Conservation (phyloP, 2,329 filamentous ascomycete species). For the Xylaria sp. region DNA sequence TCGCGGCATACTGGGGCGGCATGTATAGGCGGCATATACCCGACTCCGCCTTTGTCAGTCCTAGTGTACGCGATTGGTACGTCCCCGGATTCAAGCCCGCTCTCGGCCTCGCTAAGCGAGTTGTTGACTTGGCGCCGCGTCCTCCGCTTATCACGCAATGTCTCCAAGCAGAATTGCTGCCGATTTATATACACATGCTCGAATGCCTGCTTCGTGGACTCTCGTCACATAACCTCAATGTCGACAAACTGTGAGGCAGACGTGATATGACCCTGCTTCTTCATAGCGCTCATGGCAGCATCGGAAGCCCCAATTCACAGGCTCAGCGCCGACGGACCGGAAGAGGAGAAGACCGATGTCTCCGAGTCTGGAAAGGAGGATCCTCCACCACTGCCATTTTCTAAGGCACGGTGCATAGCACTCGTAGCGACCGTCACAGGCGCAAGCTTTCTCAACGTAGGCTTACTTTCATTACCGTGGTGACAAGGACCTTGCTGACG, state of each 20-base stretch:
- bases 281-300: constrained; percentile 4
- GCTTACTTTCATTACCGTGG: constrained; percentile 1
- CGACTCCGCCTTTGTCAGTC: constrained; percentile 2
- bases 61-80: constrained; percentile 2
- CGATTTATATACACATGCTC: background rate
- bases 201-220: background rate
- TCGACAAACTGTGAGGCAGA: background rate
- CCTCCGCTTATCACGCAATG: background rate
- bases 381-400: constrained; percentile 44
- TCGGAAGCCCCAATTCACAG: background rate
- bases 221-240: background rate
- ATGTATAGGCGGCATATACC: constrained; percentile 3
- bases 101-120: constrained; percentile 14
- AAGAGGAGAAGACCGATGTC: constrained; percentile 14
- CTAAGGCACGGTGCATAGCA: constrained; percentile 58
- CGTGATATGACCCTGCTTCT: background rate
- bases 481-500: constrained; percentile 16
- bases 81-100: constrained; percentile 15
- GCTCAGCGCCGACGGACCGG: background rate
- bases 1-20: background rate
- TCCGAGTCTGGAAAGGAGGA: constrained; percentile 28
- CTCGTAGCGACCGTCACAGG: constrained; percentile 61
- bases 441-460: constrained; percentile 61
- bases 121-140: constrained; percentile 15
- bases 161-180: background rate